Base-by-base conservation (phyloP, 495 filamentous ascomycete genomes). In the Astrothelium subdiscretum region DNA sequence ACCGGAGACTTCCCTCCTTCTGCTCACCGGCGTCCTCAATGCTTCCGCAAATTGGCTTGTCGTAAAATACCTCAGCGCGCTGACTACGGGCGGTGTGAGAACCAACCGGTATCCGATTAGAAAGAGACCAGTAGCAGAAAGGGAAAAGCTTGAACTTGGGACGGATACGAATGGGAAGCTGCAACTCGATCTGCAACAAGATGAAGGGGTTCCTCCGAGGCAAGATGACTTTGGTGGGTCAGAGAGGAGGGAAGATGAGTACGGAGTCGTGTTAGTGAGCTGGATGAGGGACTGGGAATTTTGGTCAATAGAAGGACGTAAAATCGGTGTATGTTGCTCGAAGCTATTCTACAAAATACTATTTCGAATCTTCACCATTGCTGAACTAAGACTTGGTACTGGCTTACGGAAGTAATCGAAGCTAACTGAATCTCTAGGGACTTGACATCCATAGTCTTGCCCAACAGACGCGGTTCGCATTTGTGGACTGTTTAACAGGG, bases 221-320 rank as follows among this genome's bases (percentile, higher is more conserved):
- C 57, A 42, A 29, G 32, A 59, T 38, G 44, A 32, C n/a, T 29
- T 44, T 5, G 63, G 6, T 0, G 20, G 31, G 59, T 26, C 32
- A 27, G 48, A 54, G 8, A 54, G 15, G 48, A 54, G 48, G 8
- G 29, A 29, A 27, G 48, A 54, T 13, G 54, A 63, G 31, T 31
- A 52, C 35, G 43, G 40, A n/a, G 83, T 96, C 2, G 74, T 95
- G 20, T 74, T 96, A 0, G 83, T 91, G 65, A 90, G 87, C 74
- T 96, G 85, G 72, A 74, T 94, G 73, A 81, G 88, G 61, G 85
- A 90, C 66, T 80, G 76, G 65, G 76, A 80, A 26, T 92, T 94
- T 69, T 95, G 89, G 90, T 83, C 51, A 42, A 31, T 29, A 8
- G 67, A 69, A 61, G 65, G 31, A 13, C 57, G 67, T 43, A 68